Evolutionary conservation across 2,329 filamentous ascomycete species (phyloP).

Genomic region (Neurospora sp.): DNA sequence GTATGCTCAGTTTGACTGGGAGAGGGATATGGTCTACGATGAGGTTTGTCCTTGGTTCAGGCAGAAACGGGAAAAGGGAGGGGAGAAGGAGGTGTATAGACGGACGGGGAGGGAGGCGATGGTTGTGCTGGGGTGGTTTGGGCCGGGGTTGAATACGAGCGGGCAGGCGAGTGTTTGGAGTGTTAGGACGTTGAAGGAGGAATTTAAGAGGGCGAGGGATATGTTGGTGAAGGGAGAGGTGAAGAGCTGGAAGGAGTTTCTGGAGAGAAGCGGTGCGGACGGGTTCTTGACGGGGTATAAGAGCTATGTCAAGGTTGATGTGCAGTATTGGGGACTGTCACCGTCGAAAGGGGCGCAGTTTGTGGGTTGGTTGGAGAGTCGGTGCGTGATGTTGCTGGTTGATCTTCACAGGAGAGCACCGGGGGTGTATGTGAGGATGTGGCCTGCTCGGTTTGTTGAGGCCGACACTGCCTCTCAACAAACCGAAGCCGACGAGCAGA

Average conservation of each 20-base stretch:
- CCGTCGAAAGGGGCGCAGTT: constrained; percentile 42
- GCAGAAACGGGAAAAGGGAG: background rate
- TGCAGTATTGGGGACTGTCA: constrained; percentile 56
- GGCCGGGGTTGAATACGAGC: background rate
- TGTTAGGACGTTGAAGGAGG: background rate
- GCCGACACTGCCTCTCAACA: constrained; percentile 14
- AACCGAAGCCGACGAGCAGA: constrained; percentile 15
- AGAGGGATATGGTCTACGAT: constrained; percentile 14
- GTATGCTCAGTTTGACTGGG: constrained; percentile 53
- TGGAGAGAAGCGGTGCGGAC: background rate
- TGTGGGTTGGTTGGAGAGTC: constrained; percentile 54
- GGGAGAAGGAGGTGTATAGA: background rate
- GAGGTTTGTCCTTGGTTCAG: background rate
- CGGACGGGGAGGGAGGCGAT: constrained; percentile 12
- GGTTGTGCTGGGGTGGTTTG: constrained; percentile 25
- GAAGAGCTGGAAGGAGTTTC: background rate
- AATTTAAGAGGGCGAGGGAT: background rate
- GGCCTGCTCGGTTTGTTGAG: constrained; percentile 50
- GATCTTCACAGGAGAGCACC: constrained; percentile 46
- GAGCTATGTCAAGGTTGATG: constrained; percentile 49
- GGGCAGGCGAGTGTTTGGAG: background rate
- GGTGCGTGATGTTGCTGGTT: constrained; percentile 46
- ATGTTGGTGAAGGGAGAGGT: background rate
- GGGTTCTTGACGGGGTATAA: constrained; percentile 41
- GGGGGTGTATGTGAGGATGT: constrained; percentile 44